Base-by-base conservation (phyloP, 371 early-diverging fungal species). In the Mortierella sp. region DNA sequence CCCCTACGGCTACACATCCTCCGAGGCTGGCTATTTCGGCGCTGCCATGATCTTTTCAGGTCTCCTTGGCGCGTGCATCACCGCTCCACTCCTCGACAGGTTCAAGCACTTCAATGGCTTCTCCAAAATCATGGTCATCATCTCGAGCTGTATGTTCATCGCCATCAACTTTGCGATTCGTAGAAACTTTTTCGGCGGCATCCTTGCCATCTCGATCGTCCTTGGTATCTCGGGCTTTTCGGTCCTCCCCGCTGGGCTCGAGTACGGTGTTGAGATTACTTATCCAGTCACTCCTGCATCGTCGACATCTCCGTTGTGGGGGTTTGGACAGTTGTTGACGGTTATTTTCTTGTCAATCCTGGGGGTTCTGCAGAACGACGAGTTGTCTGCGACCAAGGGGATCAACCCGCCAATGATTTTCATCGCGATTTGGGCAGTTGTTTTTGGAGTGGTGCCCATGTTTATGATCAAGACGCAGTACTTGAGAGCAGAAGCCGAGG, bases 1-100 rank as follows among this genome's bases (percentile, higher is more conserved):
- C 19, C 95, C 95, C 16, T 94, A 91, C 77, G 94, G 93, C n/a
- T 95, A 94, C 76, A 76, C 89, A 1, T 87, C 93, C 57, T 88
- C 85, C 43, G 89, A 93, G 51, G 90, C 90, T 44, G 93, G 94
- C 19, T 91, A 89, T 67, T 91, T 93, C 46, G 91, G 90, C 71
- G 93, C 91, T 0, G 90, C 91, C 34, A 89, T 89, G 67, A 89
- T 91, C 37, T 88, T 91, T 21, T 91, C 90, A 40, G 93, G 92
- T 43, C 75, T 93, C 37, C 88, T 88, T 5, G 93, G 80, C 84
- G 91, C 84, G 72, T 91, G 89, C 77, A 81, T 90, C 50, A 84
- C 90, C 50, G 91, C 92, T 16, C 90, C 90, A 21, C 86, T 90
- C 24, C 79, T 91, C 55, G 93, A 91, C 77, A 75, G 75, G 37